Evolutionary conservation across 306 rosid genomes (phyloP), one percentile per base, ranked within the genome.

Genomic region (Boehmeria nivea): DNA sequence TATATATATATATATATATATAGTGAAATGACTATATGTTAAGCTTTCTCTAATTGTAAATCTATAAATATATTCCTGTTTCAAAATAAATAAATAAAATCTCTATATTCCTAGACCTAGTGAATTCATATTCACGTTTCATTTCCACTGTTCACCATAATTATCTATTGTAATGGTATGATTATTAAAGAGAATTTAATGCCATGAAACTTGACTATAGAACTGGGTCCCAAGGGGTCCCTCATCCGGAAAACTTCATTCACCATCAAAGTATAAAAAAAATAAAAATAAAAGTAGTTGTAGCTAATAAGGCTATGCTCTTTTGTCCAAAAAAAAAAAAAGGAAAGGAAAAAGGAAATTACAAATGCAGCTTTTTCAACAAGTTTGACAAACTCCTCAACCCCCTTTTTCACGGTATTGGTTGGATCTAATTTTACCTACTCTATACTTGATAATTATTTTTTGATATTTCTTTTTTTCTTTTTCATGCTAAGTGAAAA

Each of bases 321-420:
- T 63, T 14, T 42, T 20, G 20, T 49, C 49, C 12, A 8, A 42
- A 24, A 17, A 55, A 51, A 36, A 23, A 12, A 15, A 28, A 46
- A 56, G 9, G 40, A 19, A 53, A 19, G 15, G 6, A 19, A 31
- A 31, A 42, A 26, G 23, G 43, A 43, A 45, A 44, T n/a, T n/a
- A n/a, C n/a, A 65, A 72, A 38, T 21, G 59, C 61, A 52, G 63
- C 63, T 45, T 59, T 54, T 60, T 47, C 61, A 57, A 34, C 25
- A 43, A 9, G 47, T 55, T 66, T 63, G 69, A 56, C 69, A 48
- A 67, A 56, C 57, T 51, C 22, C 28, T 42, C 59, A 15, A 25
- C 19, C 17, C 51, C 45, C 42, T 38, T 61, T 34, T 67, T 14
- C 16, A 12, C 31, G 51, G 61, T 48, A 12, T 55, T 57, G 19